Evolutionary conservation across 441 rosid genomes (phyloP), one percentile per base, ranked within the genome.

Genomic region (Geranium incanum): DNA sequence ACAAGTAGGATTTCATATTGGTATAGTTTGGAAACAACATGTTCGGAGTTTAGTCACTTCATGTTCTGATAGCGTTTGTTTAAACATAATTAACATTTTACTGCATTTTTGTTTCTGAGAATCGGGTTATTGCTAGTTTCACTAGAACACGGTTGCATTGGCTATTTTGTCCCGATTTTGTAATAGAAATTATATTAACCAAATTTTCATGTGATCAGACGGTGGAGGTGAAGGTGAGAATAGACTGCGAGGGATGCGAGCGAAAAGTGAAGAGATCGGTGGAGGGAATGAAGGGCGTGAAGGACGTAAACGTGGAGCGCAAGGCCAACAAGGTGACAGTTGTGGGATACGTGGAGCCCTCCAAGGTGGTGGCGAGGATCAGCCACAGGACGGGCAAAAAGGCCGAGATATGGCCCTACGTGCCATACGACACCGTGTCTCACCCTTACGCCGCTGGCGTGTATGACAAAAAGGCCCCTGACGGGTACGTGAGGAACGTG

Each of bases 171-270:
- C 33, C 33, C 33, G 33, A 28, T 1, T 1, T 28, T 28, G 33
- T 28, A 28, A 28, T 1, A 2, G 33, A 28, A 37, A 62, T 16
- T 1, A 28, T 0, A 4, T 57, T 3, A 3, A 59, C 21, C 0
- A 16, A 5, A 8, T 59, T 59, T 50, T 45, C 36, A 0, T 7
- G 1, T 66, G 16, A 74, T 75, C 86, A 94, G 97, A 94, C 98
- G 79, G 97, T 94, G 83, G 97, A 94, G 84, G 76, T 94, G 19
- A 94, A 90, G 71, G 92, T 91, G 28, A 77, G 83, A 59, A 86
- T 94, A 71, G 98, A 94, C 79, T 94, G 98, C 70, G 96, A 94
- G 75, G 98, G 98, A 70, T 91, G 98, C 70, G 97, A 91, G 78
- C 82, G 93, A 62, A 90, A 89, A 57, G 96, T 94, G 77, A 89